Base-by-base conservation (phyloP, 345 rosid species). In the Crucihimalaya himalaica region DNA sequence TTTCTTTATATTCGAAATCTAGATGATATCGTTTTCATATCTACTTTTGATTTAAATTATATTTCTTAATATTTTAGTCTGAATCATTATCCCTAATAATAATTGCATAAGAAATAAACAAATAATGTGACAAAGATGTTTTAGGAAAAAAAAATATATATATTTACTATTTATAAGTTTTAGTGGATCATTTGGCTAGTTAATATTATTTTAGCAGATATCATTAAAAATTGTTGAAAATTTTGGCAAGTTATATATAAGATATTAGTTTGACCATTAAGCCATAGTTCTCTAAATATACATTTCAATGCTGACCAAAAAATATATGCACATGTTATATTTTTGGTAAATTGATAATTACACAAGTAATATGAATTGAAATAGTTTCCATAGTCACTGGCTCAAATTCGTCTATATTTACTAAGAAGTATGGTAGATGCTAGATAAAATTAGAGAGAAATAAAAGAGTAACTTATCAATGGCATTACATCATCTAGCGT, bases 401-500 rank as follows among this genome's bases (percentile, higher is more conserved):
- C 61, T 63, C 10, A 15, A 25, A 54, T 18, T 62, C 31, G 46
- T 25, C 10, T 72, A 52, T 72, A 25, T 52, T 63, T 72, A 52
- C 13, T 20, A 62, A 11, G 42, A 71, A 31, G 58, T 21, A 63
- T 29, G n/a, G n/a, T n/a, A n/a, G n/a, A n/a, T n/a, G n/a, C 37
- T 16, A 42, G 46, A 29, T 60, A 59, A 1, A 70, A 40, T 15
- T 28, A 14, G 43, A 37, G 32, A 52, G 48, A 71, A 61, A 72
- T 43, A 2, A 19, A 40, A 23, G 8, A 15, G 11, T n/a, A 72
- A 42, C 4, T 8, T 62, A 63, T 15, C 55, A 63, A 72, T 72
- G 76, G 63, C 76, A 15, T 40, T 63, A 4, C 45, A 53, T 15
- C 45, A 53, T 15, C 18, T 63, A 72, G 55, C 19, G 4, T 63